A percentile compares a stretch with the other conserved stretches of the same genome.
These are phyloP conservation scores for Arthrinium puccinioides DNA, from an alignment of 2,329 filamentous ascomycete species.

Conservation along the genomic window DNA sequence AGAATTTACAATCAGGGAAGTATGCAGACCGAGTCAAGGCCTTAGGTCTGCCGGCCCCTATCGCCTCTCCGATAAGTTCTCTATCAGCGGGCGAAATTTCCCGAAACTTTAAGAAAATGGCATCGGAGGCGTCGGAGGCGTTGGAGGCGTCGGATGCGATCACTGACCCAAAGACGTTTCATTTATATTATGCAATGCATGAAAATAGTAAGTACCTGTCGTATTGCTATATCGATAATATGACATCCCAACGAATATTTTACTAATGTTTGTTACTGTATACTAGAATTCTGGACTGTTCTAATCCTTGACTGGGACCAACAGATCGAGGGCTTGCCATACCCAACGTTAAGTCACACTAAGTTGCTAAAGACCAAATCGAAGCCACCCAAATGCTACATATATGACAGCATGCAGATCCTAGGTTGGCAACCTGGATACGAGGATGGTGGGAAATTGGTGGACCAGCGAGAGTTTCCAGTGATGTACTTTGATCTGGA, in stretches of 20 bases:
- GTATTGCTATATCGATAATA: too few relatives aligned
- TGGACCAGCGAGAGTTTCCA: constrained; percentile 27
- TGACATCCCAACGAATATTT: too few relatives aligned
- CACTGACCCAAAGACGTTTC: constrained; percentile 19
- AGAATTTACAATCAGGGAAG: too few relatives aligned
- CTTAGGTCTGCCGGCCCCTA: too few relatives aligned
- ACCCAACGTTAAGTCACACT: not conserved
- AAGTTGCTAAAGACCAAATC: constrained; percentile 3
- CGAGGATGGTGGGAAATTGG: constrained; percentile 24
- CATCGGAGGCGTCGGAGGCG: too few relatives aligned
- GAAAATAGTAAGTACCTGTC: too few relatives aligned
- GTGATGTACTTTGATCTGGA: constrained; percentile 29
- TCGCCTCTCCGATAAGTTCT: too few relatives aligned
- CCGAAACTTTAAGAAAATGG: too few relatives aligned
- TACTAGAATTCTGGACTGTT: constrained; percentile 22
- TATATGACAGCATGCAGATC: constrained; percentile 20
- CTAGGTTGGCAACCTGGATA: constrained; percentile 27
- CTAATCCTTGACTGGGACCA: constrained; percentile 29
- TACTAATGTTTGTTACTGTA: constrained; percentile 21
- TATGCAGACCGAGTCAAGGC: too few relatives aligned
- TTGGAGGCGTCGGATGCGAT: too few relatives aligned
- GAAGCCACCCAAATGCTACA: constrained; percentile 25
- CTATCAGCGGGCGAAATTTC: too few relatives aligned
- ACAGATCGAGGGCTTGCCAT: constrained; percentile 4
- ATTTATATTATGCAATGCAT: constrained; percentile 30